Conservation (phyloP, 2,329 filamentous ascomycete species). For the Cercospora zeina region DNA sequence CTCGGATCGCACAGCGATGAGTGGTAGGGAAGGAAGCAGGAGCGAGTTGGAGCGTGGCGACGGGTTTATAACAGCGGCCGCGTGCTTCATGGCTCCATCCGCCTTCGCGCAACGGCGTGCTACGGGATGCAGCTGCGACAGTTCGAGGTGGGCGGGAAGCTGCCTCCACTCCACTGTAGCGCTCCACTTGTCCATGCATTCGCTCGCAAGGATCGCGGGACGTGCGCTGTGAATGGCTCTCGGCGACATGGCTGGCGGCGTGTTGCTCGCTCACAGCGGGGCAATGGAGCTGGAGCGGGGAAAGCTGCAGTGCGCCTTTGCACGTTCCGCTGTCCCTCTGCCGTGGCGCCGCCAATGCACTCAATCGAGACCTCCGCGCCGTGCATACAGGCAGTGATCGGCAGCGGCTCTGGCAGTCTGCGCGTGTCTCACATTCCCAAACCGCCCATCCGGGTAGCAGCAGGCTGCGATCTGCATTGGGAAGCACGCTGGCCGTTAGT, state of each 20-base stretch:
- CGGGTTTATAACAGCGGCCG: slow-evolving; percentile 27
- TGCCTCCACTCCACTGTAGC: slow-evolving; percentile 21
- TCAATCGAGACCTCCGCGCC: slow-evolving; percentile 5
- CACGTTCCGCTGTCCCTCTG: no score
- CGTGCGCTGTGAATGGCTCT: slow-evolving; percentile 20
- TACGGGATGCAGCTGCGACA: slow-evolving; percentile 23
- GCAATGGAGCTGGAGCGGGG: slow-evolving; percentile 14
- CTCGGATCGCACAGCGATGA: slow-evolving; percentile 32
- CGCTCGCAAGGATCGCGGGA: slow-evolving; percentile 30
- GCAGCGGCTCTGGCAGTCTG: slow-evolving; percentile 11
- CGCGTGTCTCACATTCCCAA: not conserved
- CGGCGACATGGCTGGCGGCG: slow-evolving; percentile 19
- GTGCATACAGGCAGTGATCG: slow-evolving; percentile 4
- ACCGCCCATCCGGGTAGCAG: not conserved
- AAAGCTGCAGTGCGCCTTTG: slow-evolving; percentile 1
- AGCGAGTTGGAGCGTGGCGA: slow-evolving; percentile 21
- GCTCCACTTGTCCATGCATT: slow-evolving; percentile 33
- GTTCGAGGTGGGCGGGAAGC: slow-evolving; percentile 19
- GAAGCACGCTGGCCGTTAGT: not conserved
- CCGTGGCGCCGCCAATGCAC: slow-evolving; percentile 6
- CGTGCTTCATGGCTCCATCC: not conserved
- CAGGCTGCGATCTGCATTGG: not conserved
- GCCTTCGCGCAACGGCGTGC: slow-evolving; percentile 10
- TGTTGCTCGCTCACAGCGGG: slow-evolving; percentile 2
- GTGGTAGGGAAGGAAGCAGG: slow-evolving; percentile 15